phyloP scores from a whole-genome alignment of 805 yeast genomes.

The Brettanomyces nanus region DNA sequence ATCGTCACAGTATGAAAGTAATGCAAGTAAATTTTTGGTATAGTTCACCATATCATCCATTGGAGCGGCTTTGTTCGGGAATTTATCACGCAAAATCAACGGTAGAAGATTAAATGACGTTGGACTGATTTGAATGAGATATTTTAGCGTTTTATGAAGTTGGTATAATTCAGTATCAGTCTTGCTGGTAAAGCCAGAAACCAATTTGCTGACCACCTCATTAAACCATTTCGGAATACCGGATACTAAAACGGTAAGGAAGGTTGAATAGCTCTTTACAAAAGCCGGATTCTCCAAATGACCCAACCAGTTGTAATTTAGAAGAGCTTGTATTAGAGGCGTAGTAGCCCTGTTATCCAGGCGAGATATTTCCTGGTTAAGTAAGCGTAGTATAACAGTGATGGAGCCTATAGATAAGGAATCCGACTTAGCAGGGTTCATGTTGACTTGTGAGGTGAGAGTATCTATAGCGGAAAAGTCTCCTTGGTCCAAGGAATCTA shows the following conservation, averaged over 20 bases:
- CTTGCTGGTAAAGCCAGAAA: constrained; percentile 44
- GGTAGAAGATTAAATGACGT: constrained; percentile 67
- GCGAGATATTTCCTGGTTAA: constrained; percentile 59
- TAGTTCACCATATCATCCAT: constrained; percentile 51
- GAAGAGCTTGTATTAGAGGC: constrained; percentile 50
- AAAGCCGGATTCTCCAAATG: constrained; percentile 29
- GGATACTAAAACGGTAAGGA: constrained; percentile 70
- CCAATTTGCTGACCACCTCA: constrained; percentile 66
- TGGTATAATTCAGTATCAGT: constrained; percentile 18
- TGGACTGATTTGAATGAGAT: constrained; percentile 68
- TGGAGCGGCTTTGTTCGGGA: constrained; percentile 73
- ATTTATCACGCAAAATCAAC: constrained; percentile 44
- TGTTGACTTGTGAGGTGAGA: constrained; percentile 49
- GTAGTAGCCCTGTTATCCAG: constrained; percentile 51
- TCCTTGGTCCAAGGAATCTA: constrained; percentile 56
- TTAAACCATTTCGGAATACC: constrained; percentile 86
- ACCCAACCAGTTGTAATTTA: constrained; percentile 58
- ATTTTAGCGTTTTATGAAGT: constrained; percentile 59
- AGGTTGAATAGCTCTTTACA: constrained; percentile 53
- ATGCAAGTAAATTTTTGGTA: constrained; percentile 50
- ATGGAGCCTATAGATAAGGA: constrained; percentile 47
- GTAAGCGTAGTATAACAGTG: constrained; percentile 42
- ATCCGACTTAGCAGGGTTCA: constrained; percentile 46
- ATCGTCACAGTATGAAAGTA: constrained; percentile 68
- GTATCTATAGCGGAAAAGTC: constrained; percentile 51